Evolutionary conservation across 441 rosid genomes (phyloP), one percentile per base, ranked within the genome.

Genomic region (Euphorbia celastroides): DNA sequence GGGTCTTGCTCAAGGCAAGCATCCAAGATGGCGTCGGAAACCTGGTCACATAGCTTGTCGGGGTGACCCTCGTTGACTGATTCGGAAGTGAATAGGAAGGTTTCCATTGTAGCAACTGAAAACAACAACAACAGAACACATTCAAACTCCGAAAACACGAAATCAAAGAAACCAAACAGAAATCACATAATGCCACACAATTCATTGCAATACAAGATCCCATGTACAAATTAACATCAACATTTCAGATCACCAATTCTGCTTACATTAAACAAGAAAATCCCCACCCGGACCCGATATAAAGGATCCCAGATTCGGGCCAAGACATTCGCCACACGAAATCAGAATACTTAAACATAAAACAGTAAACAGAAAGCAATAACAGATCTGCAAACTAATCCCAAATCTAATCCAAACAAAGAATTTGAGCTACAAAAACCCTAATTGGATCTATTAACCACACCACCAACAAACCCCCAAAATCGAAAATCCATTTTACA

Each of bases 21-120:
- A 20, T 82, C 88, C 25, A 84, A 82, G 44, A 82, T 81, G 1
- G 86, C 88, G 75, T 80, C 88, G 25, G 86, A 84, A 73, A 82
- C 70, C 80, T 84, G 88, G 72, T 82, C 88, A 17, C 88, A 84
- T 22, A 84, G 72, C 81, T 84, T 84, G 84, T 82, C 86, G 0
- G 88, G 88, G 78, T 84, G 88, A 11, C 86, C 88, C 82, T 84
- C 83, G 36, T 82, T 84, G 68, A 84, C 86, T n/a, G 88, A 84
- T 67, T 84, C 88, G 4, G 88, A 84, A 34, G 88, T 80, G 77
- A 77, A 84, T 67, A 82, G 81, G 26, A 82, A 84, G 76, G 80
- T 76, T 70, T 84, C 88, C 88, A 83, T 80, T 73, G n/a, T 42
- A 6, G 34, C 28, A 30, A 10, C 56, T 67, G 63, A 55, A 67